Evolutionary conservation across 257 asterid species (phyloP), one percentile per base, ranked within the genome.

Genomic region (Solanum habrochaites): DNA sequence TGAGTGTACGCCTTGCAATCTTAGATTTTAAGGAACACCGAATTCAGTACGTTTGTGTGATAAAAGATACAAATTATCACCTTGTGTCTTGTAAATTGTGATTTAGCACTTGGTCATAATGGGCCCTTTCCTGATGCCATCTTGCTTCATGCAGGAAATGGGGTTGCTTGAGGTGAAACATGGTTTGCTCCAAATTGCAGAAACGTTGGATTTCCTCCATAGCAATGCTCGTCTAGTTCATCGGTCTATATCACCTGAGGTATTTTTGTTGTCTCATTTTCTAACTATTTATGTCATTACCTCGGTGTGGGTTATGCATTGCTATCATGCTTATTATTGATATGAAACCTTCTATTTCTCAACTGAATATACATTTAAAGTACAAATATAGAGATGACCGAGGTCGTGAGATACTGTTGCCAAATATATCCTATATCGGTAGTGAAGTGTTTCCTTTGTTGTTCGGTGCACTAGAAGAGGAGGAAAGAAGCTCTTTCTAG

Each of bases 101-200:
- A 72, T 70, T 69, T 77, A 45, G 58, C 85, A 82, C 85, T 70
- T 4, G 8, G 32, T 81, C 39, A 49, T 85, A 85, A 58, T 70
- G 42, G 11, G 18, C 66, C 42, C 47, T 85, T 23, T 87, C 66
- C 71, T 86, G 71, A 37, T 37, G 80, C 39, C 64, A 78, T 75
- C 40, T 64, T 71, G 42, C 73, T 64, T 80, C 14, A 18, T 93
- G 91, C 94, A 97, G 99, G 98, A 94, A 88, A 97, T 97, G 99
- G 98, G 99, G 71, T 83, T 97, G 84, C 86, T 97, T 92, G 99
- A 97, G 94, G 96, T 97, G 89, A 97, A 97, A 93, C 99, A 97
- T 86, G 99, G 99, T 32, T 90, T 97, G 82, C 97, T 97, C 86
- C 99, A 97, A 93, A 92, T 96, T 89, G 97, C 99, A 0, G 99